Evolutionary conservation across 352 stramenopile species (phyloP).

Genomic region (Globisporangium okanoganense): DNA sequence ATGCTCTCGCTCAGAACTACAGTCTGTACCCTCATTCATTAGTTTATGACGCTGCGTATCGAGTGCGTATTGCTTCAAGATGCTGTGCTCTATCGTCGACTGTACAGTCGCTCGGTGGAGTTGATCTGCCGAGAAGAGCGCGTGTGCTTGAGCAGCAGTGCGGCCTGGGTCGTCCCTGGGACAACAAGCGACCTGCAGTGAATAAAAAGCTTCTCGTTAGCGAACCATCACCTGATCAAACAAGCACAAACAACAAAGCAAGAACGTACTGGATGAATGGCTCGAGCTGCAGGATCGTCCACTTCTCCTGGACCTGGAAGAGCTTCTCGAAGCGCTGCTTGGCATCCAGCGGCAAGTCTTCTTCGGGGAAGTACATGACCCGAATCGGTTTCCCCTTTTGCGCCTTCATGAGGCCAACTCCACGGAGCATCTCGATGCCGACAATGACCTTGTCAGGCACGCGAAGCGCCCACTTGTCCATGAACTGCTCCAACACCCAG

Average conservation of each 20-base stretch:
- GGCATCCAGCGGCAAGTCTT: conserved; percentile 59
- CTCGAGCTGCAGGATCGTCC: conserved; percentile 74
- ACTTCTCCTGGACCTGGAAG: conserved; percentile 80
- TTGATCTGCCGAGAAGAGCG: conserved; percentile 72
- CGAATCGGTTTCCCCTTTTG: conserved; percentile 36
- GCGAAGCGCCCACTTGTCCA: conserved; percentile 81
- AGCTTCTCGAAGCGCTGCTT: conserved; percentile 77
- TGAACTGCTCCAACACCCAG: conserved; percentile 57
- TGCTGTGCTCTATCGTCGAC: conserved; percentile 20
- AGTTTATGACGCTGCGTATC: not conserved
- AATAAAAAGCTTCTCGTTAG: conserved; percentile 11
- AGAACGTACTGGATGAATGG: conserved; percentile 72
- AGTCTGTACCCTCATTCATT: not conserved
- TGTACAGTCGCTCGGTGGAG: conserved; percentile 73
- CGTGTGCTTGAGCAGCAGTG: conserved; percentile 76
- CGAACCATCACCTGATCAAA: not conserved
- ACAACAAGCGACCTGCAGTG: conserved; percentile 51
- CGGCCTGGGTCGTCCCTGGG: conserved; percentile 62
- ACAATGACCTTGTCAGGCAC: conserved; percentile 66
- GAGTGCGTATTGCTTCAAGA: not conserved
- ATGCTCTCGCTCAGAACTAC: not conserved
- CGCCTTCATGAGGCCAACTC: conserved; percentile 49
- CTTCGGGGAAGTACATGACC: conserved; percentile 66
- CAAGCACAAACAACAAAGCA: not conserved
- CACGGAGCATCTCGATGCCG: conserved; percentile 58